Evolutionary conservation across 768 basidiomycete species (phyloP).

Genomic region (Rhodotorula babjevae): DNA sequence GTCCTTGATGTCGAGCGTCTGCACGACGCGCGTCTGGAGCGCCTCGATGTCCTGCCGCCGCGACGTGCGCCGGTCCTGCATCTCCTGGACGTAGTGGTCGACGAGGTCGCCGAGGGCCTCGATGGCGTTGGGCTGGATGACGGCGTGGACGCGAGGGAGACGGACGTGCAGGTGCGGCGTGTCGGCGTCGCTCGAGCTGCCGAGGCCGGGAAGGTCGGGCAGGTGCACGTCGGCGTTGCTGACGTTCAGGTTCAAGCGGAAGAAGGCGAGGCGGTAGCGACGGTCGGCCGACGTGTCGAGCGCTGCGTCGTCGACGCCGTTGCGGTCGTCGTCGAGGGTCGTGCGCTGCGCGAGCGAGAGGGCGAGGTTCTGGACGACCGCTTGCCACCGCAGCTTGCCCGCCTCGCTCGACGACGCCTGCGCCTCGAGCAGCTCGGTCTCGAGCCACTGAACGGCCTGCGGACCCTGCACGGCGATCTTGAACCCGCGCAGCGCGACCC

Average conservation of each 20-base stretch:
- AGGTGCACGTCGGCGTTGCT: slow-evolving; percentile 33
- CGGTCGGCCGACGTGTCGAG: slow-evolving; percentile 47
- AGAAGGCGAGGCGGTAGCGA: slow-evolving; percentile 71
- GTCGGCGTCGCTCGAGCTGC: slow-evolving; percentile 9
- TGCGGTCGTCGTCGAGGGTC: background rate
- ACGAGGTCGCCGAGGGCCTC: slow-evolving; percentile 83
- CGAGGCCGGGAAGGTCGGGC: slow-evolving; percentile 10
- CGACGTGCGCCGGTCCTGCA: slow-evolving; percentile 66
- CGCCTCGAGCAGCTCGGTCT: slow-evolving; percentile 69
- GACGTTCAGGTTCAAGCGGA: slow-evolving; percentile 66
- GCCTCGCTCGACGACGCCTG: slow-evolving; percentile 48
- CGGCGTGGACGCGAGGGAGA: slow-evolving; percentile 76
- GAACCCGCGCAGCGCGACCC: slow-evolving; percentile 63
- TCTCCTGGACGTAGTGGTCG: slow-evolving; percentile 66
- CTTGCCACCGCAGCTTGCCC: slow-evolving; percentile 58
- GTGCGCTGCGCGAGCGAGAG: slow-evolving; percentile 68
- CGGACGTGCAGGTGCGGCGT: slow-evolving; percentile 51
- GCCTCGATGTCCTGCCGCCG: slow-evolving; percentile 71
- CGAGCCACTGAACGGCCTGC: slow-evolving; percentile 67
- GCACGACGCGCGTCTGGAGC: slow-evolving; percentile 62
- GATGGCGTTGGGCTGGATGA: slow-evolving; percentile 90
- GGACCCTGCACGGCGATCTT: slow-evolving; percentile 70
- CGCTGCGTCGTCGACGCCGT: background rate
- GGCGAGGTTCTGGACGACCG: slow-evolving; percentile 67
- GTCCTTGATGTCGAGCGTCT: slow-evolving; percentile 59